A percentile compares a stretch with the other conserved stretches of the same genome.
These are phyloP conservation scores for Heterobasidion parviporum DNA, from an alignment of 1,284 basidiomycete species.

Conservation along the genomic window DNA sequence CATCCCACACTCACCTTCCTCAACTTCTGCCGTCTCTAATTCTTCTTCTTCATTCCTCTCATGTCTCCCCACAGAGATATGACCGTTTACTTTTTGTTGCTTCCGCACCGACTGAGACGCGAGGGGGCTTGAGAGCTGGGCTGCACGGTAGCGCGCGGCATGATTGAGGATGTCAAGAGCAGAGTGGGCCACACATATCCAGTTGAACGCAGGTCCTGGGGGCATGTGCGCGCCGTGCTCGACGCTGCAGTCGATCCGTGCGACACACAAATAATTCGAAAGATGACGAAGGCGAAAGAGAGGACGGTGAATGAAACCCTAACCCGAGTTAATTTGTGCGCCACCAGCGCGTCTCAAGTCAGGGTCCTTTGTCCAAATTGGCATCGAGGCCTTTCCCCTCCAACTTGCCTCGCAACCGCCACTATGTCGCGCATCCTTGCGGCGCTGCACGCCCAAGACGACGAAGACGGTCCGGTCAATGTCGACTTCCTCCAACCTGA, in stretches of 20 bases:
- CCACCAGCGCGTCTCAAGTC: no score
- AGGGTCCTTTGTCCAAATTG: no score
- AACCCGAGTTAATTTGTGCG: no score
- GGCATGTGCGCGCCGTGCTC: slow-evolving; percentile 38
- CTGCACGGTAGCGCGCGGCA: slow-evolving; percentile 48
- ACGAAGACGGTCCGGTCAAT: no score
- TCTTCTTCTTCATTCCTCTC: neutral
- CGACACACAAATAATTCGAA: neutral
- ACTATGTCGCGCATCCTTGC: no score
- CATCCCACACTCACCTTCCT: neutral
- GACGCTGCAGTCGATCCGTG: neutral
- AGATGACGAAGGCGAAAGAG: neutral
- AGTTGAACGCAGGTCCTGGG: slow-evolving; percentile 60
- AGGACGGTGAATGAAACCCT: neutral
- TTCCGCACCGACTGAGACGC: slow-evolving; percentile 11
- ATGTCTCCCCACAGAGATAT: neutral
- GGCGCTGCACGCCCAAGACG: no score
- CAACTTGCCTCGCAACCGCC: no score
- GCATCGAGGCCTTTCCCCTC: no score
- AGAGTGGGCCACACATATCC: slow-evolving; percentile 57
- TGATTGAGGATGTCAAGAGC: slow-evolving; percentile 49
- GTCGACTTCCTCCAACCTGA: no score
- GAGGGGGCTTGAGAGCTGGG: slow-evolving; percentile 25
- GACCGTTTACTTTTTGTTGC: slow-evolving; percentile 8
- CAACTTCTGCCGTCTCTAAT: neutral